These are phyloP conservation scores for Bolboschoenus planiculmis DNA, from an alignment of 176 grass and related monocot genomes.

Conservation along the genomic window DNA sequence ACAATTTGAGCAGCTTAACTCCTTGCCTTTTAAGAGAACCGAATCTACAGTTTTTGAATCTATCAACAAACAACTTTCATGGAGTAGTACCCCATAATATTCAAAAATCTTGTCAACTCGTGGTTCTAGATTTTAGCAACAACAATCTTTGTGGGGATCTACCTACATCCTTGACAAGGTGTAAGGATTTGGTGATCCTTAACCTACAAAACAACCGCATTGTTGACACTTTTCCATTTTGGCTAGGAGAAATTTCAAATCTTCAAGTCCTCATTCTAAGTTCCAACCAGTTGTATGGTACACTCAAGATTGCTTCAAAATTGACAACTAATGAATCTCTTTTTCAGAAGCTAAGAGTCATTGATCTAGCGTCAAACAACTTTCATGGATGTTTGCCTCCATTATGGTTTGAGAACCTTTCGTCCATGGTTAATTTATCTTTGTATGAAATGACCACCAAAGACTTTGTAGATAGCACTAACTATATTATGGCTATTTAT, in stretches of 20 bases:
- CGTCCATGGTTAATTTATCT: no score
- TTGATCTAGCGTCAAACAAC: no score
- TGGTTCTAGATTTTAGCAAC: conserved; percentile 22
- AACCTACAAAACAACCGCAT: conserved; percentile 2
- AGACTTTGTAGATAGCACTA: no score
- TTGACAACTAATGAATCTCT: no score
- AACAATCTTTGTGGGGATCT: conserved; percentile 5
- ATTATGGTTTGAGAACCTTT: no score
- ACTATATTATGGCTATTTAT: no score
- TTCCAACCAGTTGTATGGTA: neutral
- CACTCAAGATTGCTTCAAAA: no score
- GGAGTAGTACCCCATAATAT: conserved; percentile 1
- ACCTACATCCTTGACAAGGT: conserved; percentile 19
- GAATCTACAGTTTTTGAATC: neutral
- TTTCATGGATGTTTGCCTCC: no score
- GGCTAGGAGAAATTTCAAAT: neutral
- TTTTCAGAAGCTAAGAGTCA: no score
- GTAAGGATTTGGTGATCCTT: neutral
- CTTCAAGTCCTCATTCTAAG: neutral
- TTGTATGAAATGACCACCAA: no score
- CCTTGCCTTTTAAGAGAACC: neutral
- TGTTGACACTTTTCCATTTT: conserved; percentile 13
- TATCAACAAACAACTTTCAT: conserved; percentile 27
- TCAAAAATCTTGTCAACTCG: neutral
- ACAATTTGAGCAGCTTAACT: conserved; percentile 17